Base-by-base conservation (phyloP, 1,139 yeast genomes). In the Yamadazyma taylorii region DNA sequence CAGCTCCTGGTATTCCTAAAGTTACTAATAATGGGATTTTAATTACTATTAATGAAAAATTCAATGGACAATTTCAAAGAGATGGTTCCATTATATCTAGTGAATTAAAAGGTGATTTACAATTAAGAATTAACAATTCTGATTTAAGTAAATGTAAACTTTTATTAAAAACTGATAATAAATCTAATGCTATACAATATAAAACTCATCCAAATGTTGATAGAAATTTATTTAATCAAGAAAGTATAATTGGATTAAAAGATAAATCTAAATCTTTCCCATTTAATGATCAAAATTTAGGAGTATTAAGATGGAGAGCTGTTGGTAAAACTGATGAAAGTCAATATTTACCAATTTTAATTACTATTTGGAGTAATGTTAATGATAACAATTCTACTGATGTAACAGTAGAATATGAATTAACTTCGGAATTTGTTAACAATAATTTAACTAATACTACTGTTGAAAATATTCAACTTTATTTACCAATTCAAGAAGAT, bases 201-300 rank as follows among this genome's bases (percentile, higher is more conserved):
- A 90, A 90, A 62, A 88, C 97, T 21, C 97, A 92, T 66, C 98
- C 98, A 45, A 89, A 90, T 59, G 95, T 92, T 47, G 97, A 92
- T 66, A 83, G 87, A 56, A 69, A 69, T 34, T 63, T 78, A 53
- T 92, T 90, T 61, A 70, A 75, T 33, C 60, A 73, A 17, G 61
- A 70, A 22, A 72, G 76, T 45, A 63, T 76, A 30, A 80, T 92
- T 55, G 84, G 85, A 1, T 77, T 90, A 53, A 87, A 85, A 57
- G 95, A 89, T 56, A 69, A 79, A 38, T 58, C 76, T 30, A 86
- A 88, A 54, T 78, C 89, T 21, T 90, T 92, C 77, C 97, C 97
- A 32, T 73, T 89, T 7, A 88, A 90, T 61, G 96, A 89, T 61
- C 92, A 86, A 57, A 83, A 88, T 40, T 71, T 89, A 47, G 95